phyloP scores from a whole-genome alignment of 2,329 filamentous ascomycete genomes.

The Fusarium pseudonygamai region DNA sequence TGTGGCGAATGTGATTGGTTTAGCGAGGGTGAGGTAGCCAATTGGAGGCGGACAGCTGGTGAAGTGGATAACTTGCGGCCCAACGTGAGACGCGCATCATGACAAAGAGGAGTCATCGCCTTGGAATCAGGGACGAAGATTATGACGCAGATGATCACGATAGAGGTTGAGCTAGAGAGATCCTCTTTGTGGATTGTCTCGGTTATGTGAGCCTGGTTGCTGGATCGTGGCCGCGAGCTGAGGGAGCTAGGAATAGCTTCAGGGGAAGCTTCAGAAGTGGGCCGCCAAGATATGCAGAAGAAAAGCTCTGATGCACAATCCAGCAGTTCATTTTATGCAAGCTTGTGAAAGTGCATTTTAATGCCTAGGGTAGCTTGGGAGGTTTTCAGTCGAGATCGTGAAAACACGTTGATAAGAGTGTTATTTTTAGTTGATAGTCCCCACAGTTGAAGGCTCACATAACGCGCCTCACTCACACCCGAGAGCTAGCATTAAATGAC shows the following conservation, averaged over 20 bases:
- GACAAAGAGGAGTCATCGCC: constrained; percentile 4
- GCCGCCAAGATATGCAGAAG: not conserved
- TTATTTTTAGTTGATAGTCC: too few relatives aligned
- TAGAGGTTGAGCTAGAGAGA: not conserved
- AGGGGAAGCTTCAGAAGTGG: not conserved
- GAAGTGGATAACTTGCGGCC: constrained; percentile 16
- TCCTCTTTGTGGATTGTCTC: not conserved
- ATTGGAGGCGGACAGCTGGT: constrained; percentile 24
- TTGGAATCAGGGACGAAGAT: not conserved
- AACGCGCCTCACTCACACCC: too few relatives aligned
- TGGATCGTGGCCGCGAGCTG: not conserved
- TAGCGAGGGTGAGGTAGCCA: not conserved
- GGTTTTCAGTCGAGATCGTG: too few relatives aligned
- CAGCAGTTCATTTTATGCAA: not conserved
- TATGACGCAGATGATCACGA: constrained; percentile 5
- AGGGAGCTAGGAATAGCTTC: not conserved
- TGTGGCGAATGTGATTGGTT: not conserved
- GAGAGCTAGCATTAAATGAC: too few relatives aligned
- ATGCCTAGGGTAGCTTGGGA: not conserved
- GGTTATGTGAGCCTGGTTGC: not conserved
- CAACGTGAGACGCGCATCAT: constrained; percentile 21
- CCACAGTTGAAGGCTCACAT: too few relatives aligned
- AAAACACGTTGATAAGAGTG: too few relatives aligned
- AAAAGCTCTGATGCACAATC: not conserved
- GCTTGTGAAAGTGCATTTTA: not conserved